Conservation (phyloP, 2,329 filamentous ascomycete genomes). For the Zymoseptoria pseudotritici region DNA sequence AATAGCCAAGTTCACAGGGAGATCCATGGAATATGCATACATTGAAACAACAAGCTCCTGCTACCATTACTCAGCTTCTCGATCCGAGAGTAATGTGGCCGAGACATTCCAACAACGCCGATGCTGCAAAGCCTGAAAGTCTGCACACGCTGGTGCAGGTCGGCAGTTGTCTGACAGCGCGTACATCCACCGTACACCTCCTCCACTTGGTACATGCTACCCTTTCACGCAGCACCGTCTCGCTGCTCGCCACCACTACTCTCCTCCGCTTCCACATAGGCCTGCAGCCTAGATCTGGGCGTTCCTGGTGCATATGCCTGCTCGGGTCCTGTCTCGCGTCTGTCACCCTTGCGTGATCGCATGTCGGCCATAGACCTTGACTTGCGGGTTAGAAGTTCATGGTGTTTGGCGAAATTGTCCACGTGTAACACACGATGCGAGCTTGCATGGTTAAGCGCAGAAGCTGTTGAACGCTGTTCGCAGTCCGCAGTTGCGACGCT, state of each 20-base stretch:
- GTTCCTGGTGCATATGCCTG: conserved; percentile 2
- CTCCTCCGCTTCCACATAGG: conserved; percentile 21
- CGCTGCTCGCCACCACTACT: conserved; percentile 7
- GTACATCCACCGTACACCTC: background rate
- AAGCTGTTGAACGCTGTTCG: background rate
- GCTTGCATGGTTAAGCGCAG: background rate
- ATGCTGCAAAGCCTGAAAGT: background rate
- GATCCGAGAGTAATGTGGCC: background rate
- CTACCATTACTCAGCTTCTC: background rate
- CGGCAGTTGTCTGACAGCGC: background rate
- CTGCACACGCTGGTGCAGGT: background rate
- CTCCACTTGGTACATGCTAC: background rate
- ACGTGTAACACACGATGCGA: background rate
- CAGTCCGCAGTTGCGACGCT: background rate
- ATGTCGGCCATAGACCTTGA: background rate
- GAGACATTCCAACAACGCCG: background rate
- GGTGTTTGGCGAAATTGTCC: background rate
- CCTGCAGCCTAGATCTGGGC: conserved; percentile 12
- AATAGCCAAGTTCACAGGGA: no score
- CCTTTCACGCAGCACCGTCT: conserved; percentile 5
- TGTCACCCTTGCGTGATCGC: background rate
- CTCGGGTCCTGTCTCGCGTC: background rate
- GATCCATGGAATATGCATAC: no score
- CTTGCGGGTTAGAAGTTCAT: background rate
- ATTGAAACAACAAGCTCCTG: no score